Evolutionary conservation across 1,284 basidiomycete genomes (phyloP).

Genomic region (Bjerkandera adusta): DNA sequence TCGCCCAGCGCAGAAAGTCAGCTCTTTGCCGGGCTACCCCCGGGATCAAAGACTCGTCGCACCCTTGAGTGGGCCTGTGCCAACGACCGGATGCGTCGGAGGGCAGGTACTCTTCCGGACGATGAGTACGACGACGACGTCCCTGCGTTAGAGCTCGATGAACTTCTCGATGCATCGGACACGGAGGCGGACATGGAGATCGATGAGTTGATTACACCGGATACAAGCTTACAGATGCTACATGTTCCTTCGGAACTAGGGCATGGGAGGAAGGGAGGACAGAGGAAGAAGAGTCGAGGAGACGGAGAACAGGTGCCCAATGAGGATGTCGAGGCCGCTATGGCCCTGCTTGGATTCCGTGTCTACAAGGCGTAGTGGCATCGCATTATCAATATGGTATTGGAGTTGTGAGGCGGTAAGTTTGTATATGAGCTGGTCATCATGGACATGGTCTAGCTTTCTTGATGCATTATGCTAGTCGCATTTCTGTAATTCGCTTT

Average conservation of each 20-base stretch:
- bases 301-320: conserved; percentile 13
- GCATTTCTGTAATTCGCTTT: too few species aligned
- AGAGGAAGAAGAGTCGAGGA: conserved; percentile 1
- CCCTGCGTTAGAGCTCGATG: conserved; percentile 14
- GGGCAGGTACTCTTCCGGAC: conserved; percentile 6
- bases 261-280: conserved; percentile 2
- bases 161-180: conserved; percentile 12
- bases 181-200: conserved; percentile 22
- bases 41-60: conserved; percentile 30
- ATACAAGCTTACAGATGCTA: conserved; percentile 21
- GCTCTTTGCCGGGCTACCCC: conserved; percentile 29
- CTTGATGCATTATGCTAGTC: too few species aligned
- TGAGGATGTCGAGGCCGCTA: conserved; percentile 44
- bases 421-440: too few species aligned
- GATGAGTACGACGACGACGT: conserved; percentile 20
- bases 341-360: conserved; percentile 41
- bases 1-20: conserved; percentile 33
- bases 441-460: too few species aligned
- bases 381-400: too few species aligned
- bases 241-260: conserved; percentile 8
- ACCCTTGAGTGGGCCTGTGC: conserved; percentile 49
- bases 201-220: conserved; percentile 27
- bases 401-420: too few species aligned
- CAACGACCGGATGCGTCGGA: conserved; percentile 32
- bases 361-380: conserved; percentile 13